Base-by-base conservation (phyloP, 495 filamentous ascomycete genomes). In the Penicillium manginii region DNA sequence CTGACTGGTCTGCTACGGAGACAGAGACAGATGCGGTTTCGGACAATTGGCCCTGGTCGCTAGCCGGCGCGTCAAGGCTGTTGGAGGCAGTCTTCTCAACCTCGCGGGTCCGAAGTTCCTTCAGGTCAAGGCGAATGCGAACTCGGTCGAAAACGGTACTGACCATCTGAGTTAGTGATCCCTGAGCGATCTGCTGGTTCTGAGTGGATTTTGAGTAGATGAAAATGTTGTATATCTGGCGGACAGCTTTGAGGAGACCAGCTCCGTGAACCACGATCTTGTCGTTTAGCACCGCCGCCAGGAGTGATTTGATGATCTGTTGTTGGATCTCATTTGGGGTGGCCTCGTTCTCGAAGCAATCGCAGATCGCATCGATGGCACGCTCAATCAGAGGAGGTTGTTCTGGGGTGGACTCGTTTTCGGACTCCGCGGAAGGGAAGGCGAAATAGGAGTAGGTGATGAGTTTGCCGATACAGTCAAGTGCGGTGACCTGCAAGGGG, bases 381-480 rank as follows among this genome's bases (percentile, higher is more conserved):
- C 92, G 86, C 72, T 99, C 96, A 69, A 99, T 97, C 68, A 99
- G 79, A 2, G 91, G 88, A 6, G 84, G 71, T 46, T 77, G 73
- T 54, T 77, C 70, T 11, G 72, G 59, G 49, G 78, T 73, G 42
- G 80, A 64, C 43, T 82, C 80, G 32, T 78, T 81, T 57, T 77
- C 73, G 49, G 79, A 70, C 42, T 76, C 73, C 60, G 79, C 73
- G 49, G 84, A 74, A 32, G 91, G 87, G 39, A 90, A 83, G 7
- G 93, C 92, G 72, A 99, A 98, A 79, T 97, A 97, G 15, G 94
- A 96, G 71, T 96, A 98, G 60, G 93, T 96, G 62, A 98, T 97
- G 39, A 99, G 84, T 76, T 98, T 99, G 55, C 96, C 96, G 64
- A 99, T 97, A 70, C 92, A 98, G 74, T 99, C 96, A 63, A 99